A percentile compares a stretch with the other conserved stretches of the same genome.
Evolutionary conservation across 2,329 filamentous ascomycete species (phyloP).

Genomic region (Talaromyces sp.): DNA sequence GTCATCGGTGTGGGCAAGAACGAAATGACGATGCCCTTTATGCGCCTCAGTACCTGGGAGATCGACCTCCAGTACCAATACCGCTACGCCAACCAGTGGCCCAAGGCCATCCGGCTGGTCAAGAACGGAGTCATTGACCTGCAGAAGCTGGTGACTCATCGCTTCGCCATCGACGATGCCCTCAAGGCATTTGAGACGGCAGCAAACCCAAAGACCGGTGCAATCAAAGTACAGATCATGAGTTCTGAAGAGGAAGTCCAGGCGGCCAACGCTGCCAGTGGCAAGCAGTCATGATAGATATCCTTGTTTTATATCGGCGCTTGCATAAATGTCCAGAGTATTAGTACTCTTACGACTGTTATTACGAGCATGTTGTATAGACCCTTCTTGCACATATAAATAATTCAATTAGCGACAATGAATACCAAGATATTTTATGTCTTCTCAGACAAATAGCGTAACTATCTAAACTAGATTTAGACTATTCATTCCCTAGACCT

Average conservation of each 20-base stretch:
- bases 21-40: slow-evolving; percentile 93
- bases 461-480: no score
- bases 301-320: neutral
- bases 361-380: neutral
- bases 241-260: slow-evolving; percentile 36
- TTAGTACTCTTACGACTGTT: neutral
- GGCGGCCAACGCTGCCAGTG: slow-evolving; percentile 5
- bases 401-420: neutral
- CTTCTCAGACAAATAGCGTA: neutral
- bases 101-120: slow-evolving; percentile 81
- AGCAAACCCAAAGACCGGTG: slow-evolving; percentile 79
- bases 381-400: neutral
- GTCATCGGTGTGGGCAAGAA: slow-evolving; percentile 94
- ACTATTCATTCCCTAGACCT: no score
- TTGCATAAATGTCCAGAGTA: neutral
- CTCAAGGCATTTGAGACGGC: slow-evolving; percentile 86
- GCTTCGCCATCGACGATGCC: slow-evolving; percentile 80
- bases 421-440: neutral
- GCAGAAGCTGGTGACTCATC: slow-evolving; percentile 79
- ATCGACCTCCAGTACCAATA: slow-evolving; percentile 97
- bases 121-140: slow-evolving; percentile 80
- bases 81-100: slow-evolving; percentile 94
- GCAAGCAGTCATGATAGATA: neutral
- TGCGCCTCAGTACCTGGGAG: slow-evolving; percentile 84
- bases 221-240: slow-evolving; percentile 95